These are phyloP conservation scores for Alternaria consortialis DNA, from an alignment of 2,329 filamentous ascomycete genomes.

Conservation along the genomic window DNA sequence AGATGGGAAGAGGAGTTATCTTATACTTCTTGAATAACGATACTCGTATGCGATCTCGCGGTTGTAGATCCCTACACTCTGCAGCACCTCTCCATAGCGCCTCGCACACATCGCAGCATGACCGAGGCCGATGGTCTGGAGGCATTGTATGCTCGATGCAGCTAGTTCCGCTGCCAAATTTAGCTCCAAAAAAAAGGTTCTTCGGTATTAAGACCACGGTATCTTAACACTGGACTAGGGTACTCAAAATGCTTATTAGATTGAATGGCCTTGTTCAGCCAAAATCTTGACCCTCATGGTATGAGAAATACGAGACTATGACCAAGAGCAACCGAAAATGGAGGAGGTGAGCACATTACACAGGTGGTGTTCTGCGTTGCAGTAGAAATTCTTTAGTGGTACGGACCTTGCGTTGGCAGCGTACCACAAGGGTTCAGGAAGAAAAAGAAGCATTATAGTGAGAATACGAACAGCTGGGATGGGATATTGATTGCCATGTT, in stretches of 20 bases:
- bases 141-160: constrained; percentile 25
- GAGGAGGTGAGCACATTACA: neutral
- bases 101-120: neutral
- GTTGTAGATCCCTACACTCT: constrained; percentile 4
- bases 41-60: constrained; percentile 1
- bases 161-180: constrained; percentile 34
- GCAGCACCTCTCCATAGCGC: constrained; percentile 28
- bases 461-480: constrained; percentile 47
- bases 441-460: constrained; percentile 34
- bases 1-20: constrained; percentile 20
- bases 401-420: constrained; percentile 8
- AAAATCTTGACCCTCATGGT: constrained; percentile 12
- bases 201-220: constrained; percentile 32
- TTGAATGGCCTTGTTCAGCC: constrained; percentile 31
- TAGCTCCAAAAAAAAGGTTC: constrained; percentile 31
- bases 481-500: constrained; percentile 33
- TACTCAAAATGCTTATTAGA: constrained; percentile 28
- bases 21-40: constrained; percentile 35
- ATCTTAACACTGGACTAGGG: constrained; percentile 26
- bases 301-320: constrained; percentile 29
- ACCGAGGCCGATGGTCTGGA: constrained; percentile 1
- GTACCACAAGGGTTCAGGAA: constrained; percentile 12
- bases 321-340: constrained; percentile 19
- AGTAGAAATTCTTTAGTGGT: constrained; percentile 9
- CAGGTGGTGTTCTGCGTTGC: constrained; percentile 16